phyloP scores from a whole-genome alignment of 306 rosid species.

The Cucumis melo region DNA sequence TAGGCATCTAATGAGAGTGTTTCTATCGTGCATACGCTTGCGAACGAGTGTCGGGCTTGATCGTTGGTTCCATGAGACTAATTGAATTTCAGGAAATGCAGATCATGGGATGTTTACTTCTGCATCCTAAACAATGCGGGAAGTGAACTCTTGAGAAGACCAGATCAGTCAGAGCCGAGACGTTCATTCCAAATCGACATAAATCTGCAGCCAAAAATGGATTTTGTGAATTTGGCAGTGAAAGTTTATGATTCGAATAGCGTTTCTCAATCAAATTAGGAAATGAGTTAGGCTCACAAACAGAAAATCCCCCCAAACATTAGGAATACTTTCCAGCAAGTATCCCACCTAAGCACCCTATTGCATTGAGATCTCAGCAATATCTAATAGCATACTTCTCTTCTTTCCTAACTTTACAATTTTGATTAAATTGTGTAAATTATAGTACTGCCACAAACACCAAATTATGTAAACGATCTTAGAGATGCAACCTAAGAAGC shows the following conservation, averaged over 20 bases:
- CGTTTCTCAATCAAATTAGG: not conserved
- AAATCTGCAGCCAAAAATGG: slow-evolving; percentile 47
- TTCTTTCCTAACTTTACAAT: not conserved
- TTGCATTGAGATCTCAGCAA: not conserved
- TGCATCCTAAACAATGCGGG: not conserved
- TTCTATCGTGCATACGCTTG: not conserved
- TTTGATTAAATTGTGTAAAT: not conserved
- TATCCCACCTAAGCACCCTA: not conserved
- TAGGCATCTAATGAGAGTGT: not conserved
- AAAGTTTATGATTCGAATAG: slow-evolving; percentile 5
- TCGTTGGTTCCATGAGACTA: not conserved
- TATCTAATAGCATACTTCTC: not conserved
- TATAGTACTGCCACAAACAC: not conserved
- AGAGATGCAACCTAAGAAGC: not conserved
- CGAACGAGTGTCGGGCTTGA: not conserved
- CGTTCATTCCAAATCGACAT: slow-evolving; percentile 42
- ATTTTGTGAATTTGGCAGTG: slow-evolving; percentile 5
- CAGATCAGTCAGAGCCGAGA: not conserved
- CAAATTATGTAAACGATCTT: not conserved
- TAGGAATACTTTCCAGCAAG: not conserved
- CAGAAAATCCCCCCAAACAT: too few species aligned
- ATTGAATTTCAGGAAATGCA: not conserved
- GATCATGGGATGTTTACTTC: not conserved
- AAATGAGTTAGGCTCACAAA: not conserved
- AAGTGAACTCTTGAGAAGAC: not conserved